Evolutionary conservation across 805 yeast genomes (phyloP).

Genomic region (Lipomyces japonicus): DNA sequence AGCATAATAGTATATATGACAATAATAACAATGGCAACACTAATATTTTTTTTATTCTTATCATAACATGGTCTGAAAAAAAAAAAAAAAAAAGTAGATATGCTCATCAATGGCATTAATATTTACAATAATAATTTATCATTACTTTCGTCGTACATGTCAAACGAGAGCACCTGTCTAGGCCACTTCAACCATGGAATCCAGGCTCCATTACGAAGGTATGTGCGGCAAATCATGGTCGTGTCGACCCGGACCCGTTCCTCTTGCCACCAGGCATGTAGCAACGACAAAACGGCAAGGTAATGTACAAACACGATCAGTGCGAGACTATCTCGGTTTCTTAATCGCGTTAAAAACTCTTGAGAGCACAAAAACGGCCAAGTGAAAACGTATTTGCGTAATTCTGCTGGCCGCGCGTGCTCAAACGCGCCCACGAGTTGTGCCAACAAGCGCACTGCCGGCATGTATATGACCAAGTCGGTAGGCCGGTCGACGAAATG

Average conservation of each 20-base stretch:
- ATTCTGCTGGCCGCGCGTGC: conserved; percentile 22
- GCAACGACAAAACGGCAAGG: conserved; percentile 20
- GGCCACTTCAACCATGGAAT: conserved; percentile 26
- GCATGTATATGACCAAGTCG: conserved; percentile 21
- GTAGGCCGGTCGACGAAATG: conserved; percentile 2
- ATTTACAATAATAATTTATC: too few relatives aligned
- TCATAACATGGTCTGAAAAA: too few relatives aligned
- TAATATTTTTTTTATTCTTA: too few relatives aligned
- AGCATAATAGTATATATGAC: too few relatives aligned
- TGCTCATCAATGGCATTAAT: too few relatives aligned
- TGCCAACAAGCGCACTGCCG: conserved; percentile 15
- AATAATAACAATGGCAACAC: too few relatives aligned
- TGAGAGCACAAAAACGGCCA: conserved; percentile 27
- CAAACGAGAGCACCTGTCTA: conserved; percentile 18
- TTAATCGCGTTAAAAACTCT: conserved; percentile 17
- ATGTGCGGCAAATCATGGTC: conserved; percentile 13
- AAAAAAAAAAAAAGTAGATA: too few relatives aligned
- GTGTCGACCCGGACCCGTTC: conserved; percentile 24
- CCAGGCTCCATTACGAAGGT: conserved; percentile 15
- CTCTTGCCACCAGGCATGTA: conserved; percentile 29
- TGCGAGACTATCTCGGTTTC: conserved; percentile 18
- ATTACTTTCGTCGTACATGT: conserved; percentile 4
- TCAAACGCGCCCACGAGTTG: conserved; percentile 20
- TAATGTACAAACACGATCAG: conserved; percentile 24
- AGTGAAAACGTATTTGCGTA: conserved; percentile 27